Conservation (phyloP, 2,329 filamentous ascomycete genomes). For the Hymenoscyphus linearis region DNA sequence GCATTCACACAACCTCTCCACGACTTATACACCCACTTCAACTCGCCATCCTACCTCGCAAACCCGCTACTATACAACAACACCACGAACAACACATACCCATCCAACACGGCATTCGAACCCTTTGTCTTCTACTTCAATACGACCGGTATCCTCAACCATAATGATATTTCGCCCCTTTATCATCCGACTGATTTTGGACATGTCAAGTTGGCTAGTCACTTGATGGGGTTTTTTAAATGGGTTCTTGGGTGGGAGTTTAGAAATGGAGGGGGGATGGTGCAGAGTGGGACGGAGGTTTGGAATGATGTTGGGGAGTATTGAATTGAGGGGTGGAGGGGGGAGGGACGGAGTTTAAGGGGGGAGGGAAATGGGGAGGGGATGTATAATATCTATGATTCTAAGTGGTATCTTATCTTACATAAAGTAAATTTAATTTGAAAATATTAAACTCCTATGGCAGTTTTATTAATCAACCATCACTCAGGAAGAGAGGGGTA, state of each 20-base stretch:
- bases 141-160: constrained; percentile 54
- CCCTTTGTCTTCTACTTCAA: constrained; percentile 57
- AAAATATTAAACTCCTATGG: too few relatives aligned
- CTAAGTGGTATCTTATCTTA: too few relatives aligned
- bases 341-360: not conserved
- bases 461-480: too few relatives aligned
- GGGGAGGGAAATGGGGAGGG: too few relatives aligned
- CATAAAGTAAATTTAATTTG: too few relatives aligned
- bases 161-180: constrained; percentile 54
- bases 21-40: constrained; percentile 45
- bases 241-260: constrained; percentile 52
- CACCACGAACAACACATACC: constrained; percentile 35
- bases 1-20: too few relatives aligned
- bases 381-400: too few relatives aligned
- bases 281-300: constrained; percentile 44
- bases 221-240: constrained; percentile 52
- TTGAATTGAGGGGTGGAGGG: not conserved
- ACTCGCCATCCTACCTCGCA: constrained; percentile 38
- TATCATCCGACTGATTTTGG: constrained; percentile 58
- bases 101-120: constrained; percentile 26
- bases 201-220: constrained; percentile 55
- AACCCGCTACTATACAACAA: constrained; percentile 38
- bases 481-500: too few relatives aligned
- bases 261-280: constrained; percentile 49
- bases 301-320: constrained; percentile 43